Base-by-base conservation (phyloP, 2,329 filamentous ascomycete species). In the Sordariomycetes sp. region DNA sequence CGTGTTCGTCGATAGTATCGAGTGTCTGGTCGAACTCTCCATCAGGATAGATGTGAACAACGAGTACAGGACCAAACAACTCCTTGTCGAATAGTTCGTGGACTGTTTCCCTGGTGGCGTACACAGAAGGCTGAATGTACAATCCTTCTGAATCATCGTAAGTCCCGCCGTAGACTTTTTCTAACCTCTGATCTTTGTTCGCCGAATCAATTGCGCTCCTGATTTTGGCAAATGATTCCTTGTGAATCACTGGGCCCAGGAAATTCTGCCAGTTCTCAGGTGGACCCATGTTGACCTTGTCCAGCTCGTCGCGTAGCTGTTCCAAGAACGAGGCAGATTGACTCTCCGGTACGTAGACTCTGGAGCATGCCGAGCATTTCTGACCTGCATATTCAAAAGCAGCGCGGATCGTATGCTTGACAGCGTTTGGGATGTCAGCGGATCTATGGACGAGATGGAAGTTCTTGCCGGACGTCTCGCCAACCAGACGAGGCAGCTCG, bases 401-500 rank as follows among this genome's bases (percentile, higher is more conserved):
- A 16, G n/a, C 28, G 10, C 4, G 28, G 16, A 30, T 17, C 11
- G 28, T 30, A 30, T 30, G 28, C n/a, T 14, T 30, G 12, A 30
- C 28, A 3, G 28, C 16, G 16, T 17, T 17, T n/a, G 4, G n/a
- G 11, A 30, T 30, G 9, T 30, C 28, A 4, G 28, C 28, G n/a
- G 28, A 30, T 11, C 17, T n/a, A 17, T 30, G 28, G 6, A 30
- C 16, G 11, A 30, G 28, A 17, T 30, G 28, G 16, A 17, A 70
- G 49, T 71, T 71, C 59, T 71, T 71, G 33, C 67, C 67, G 36
- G 63, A 59, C 1, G 66, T 71, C 53, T 71, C 67, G 35, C 65
- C 67, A 3, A 70, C 61, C 20, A 70, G 51, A 2, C 64, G 53
- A 1, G 66, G 66, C 46, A 50, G 59, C 27, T n/a, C n/a, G n/a